These are phyloP conservation scores for Termitomyces sp. DNA, from an alignment of 768 basidiomycete genomes.

Conservation along the genomic window DNA sequence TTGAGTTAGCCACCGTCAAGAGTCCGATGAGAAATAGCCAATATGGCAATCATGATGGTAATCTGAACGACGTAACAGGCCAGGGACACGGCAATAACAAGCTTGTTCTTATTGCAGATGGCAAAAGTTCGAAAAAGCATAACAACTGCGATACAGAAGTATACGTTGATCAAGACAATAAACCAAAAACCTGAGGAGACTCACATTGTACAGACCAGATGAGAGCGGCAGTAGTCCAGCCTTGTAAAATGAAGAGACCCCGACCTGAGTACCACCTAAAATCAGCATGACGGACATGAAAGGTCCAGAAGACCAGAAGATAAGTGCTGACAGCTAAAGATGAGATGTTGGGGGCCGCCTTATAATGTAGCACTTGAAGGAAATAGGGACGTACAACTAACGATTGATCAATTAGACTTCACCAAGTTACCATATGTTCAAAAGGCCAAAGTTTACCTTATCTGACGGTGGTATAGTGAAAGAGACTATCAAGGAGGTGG, in stretches of 20 bases:
- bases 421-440: background rate
- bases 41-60: conserved; percentile 12
- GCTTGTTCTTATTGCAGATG: conserved; percentile 14
- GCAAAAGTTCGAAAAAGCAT: conserved; percentile 23
- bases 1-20: conserved; percentile 12
- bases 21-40: conserved; percentile 8
- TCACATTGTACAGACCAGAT: conserved; percentile 25
- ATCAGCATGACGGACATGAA: background rate
- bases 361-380: background rate
- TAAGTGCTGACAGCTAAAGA: conserved; percentile 5
- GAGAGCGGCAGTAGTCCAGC: conserved; percentile 16
- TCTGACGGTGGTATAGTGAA: conserved; percentile 11
- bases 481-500: conserved; percentile 7
- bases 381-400: conserved; percentile 15
- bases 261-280: conserved; percentile 12
- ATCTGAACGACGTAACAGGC: conserved; percentile 15
- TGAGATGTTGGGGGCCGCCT: background rate
- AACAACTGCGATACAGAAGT: conserved; percentile 9
- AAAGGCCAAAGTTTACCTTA: conserved; percentile 7
- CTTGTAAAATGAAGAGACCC: conserved; percentile 16
- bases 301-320: background rate
- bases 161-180: background rate
- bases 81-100: conserved; percentile 10
- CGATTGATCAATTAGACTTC: background rate
- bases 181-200: background rate